Percentiles rank a stretch among this genome's conserved stretches.
phyloP scores from a whole-genome alignment of 345 rosid species.

The Excoecaria agallocha region DNA sequence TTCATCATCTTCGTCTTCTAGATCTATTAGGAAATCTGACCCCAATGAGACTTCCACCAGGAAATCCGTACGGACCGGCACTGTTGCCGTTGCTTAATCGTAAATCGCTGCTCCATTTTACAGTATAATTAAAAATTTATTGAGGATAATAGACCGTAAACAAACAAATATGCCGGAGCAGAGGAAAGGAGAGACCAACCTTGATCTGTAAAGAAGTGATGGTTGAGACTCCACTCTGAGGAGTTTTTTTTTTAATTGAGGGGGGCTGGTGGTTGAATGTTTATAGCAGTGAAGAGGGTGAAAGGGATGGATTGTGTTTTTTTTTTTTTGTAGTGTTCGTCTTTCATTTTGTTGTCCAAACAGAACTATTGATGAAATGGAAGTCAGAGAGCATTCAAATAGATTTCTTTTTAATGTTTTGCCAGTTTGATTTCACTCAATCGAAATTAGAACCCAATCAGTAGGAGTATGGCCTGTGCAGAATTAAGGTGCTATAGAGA shows the following conservation, averaged over 20 bases:
- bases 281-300: neutral
- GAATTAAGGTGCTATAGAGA: too few relatives aligned
- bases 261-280: neutral
- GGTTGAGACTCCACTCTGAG: neutral
- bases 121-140: too few relatives aligned
- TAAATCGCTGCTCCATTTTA: neutral
- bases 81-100: conserved; percentile 46
- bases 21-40: conserved; percentile 48
- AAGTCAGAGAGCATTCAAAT: too few relatives aligned
- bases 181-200: neutral
- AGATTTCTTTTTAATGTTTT: too few relatives aligned
- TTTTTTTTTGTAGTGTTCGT: neutral
- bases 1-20: conserved; percentile 12
- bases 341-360: neutral
- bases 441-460: too few relatives aligned
- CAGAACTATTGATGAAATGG: too few relatives aligned
- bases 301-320: neutral
- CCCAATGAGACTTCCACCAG: conserved; percentile 33
- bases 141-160: neutral
- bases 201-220: conserved; percentile 8
- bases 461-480: too few relatives aligned
- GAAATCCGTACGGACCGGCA: conserved; percentile 44
- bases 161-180: too few relatives aligned
- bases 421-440: too few relatives aligned
- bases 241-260: neutral